Base-by-base conservation (phyloP, 352 stramenopile species). In the Phytophthora fragariae region DNA sequence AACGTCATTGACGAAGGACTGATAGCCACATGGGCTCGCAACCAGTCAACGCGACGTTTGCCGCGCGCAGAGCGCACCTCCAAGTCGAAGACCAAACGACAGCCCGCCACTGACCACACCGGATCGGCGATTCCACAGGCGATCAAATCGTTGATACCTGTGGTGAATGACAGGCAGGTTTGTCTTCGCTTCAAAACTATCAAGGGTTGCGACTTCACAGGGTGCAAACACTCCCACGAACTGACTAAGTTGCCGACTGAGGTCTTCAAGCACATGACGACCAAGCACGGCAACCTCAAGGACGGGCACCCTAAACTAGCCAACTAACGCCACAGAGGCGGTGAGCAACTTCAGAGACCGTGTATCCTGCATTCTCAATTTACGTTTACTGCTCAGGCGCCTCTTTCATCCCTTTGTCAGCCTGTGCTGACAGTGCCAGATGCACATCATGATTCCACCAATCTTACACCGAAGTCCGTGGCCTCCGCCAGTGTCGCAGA, bases 211-310 rank as follows among this genome's bases (percentile, higher is more conserved):
- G 41, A 62, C 24, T 69, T 62, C 37, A 24, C 24, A 3, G 19
- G 29, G 2, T 69, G 62, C 39, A 47, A 62, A 6, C 24, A 57
- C 27, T 11, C 5, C 1, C 53, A 69, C 41, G 35, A 33, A 5
- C 39, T 49, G 1, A 27, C 50, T 1, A 21, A 6, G 29, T 27
- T 15, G 2, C 24, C 24, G 24, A 27, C 24, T 27, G 24, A 27
- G 24, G 24, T 27, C 24, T 27, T 27, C 24, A 27, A 27, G 24
- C 24, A 27, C 24, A 2, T 62, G 3, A 57, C 49, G 5, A 55
- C 7, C 24, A 62, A 70, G n/a, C 63, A 70, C 33, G 63, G 54
- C 35, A 11, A 41, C 3, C 54, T 63, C 12, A 57, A 46, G 14
- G 6, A 17, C 1, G 54, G 31, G 5, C 63, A 64, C 21, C 44